These are phyloP conservation scores for Chaetomium strumarium DNA, from an alignment of 2,329 filamentous ascomycete species.

Conservation along the genomic window DNA sequence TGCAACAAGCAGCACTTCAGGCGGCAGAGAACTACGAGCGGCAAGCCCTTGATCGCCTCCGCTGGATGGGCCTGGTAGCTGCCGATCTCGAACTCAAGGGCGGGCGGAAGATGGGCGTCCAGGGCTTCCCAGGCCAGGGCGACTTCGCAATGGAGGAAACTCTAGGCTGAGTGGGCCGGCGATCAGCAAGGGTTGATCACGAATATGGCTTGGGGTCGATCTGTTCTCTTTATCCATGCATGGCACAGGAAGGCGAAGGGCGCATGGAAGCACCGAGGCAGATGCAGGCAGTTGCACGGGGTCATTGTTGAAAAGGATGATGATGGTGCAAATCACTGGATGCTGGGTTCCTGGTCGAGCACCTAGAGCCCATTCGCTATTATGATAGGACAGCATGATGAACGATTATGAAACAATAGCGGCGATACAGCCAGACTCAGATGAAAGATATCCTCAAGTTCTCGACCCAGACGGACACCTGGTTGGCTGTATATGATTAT, in stretches of 20 bases:
- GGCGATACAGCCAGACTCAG: not conserved
- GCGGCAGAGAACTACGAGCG: slow-evolving; percentile 66
- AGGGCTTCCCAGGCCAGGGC: not conserved
- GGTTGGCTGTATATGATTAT: not conserved
- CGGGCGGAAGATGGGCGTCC: slow-evolving; percentile 7
- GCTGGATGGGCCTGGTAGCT: slow-evolving; percentile 68
- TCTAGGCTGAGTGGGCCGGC: slow-evolving; percentile 5
- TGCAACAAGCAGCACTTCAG: slow-evolving; percentile 64
- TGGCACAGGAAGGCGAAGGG: slow-evolving; percentile 1
- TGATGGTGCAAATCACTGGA: not conserved
- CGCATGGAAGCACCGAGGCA: slow-evolving; percentile 1
- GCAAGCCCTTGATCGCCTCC: slow-evolving; percentile 68
- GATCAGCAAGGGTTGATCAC: not conserved
- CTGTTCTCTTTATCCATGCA: slow-evolving; percentile 1
- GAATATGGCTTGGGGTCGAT: not conserved
- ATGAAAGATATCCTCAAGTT: not conserved
- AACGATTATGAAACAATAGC: not conserved
- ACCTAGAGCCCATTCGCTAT: not conserved
- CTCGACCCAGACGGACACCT: too few relatives aligned
- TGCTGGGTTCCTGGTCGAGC: not conserved
- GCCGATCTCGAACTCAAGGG: slow-evolving; percentile 67
- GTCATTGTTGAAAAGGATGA: not conserved
- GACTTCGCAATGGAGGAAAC: slow-evolving; percentile 15
- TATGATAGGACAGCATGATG: not conserved
- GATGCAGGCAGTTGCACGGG: not conserved